Conservation (phyloP, 1,284 basidiomycete genomes). For the Cutaneotrichosporon sp. region DNA sequence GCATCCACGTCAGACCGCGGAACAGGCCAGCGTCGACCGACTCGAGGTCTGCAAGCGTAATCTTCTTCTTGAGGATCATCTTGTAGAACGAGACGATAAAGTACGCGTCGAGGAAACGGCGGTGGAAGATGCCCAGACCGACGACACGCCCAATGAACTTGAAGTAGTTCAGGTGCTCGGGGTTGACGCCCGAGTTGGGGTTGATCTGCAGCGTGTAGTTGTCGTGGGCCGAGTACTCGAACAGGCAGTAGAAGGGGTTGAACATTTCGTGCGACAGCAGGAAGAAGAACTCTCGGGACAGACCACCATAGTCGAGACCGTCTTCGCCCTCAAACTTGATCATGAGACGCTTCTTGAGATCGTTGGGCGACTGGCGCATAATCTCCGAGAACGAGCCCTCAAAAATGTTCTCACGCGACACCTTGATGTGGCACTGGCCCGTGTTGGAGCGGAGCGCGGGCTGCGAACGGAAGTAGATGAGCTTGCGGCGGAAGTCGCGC, state of each 20-base stretch:
- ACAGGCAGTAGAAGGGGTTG: constrained; percentile 98
- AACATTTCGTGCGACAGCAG: constrained; percentile 96
- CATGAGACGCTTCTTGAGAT: constrained; percentile 94
- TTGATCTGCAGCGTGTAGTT: constrained; percentile 99
- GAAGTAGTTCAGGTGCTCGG: constrained; percentile 99
- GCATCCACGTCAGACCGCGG: constrained; percentile 93
- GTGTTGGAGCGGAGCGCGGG: constrained; percentile 82
- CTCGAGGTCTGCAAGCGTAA: constrained; percentile 79
- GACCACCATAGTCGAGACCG: constrained; percentile 95
- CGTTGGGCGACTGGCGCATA: constrained; percentile 84
- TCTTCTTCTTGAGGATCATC: constrained; percentile 89
- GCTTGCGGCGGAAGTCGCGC: constrained; percentile 95
- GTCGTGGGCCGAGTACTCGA: constrained; percentile 98
- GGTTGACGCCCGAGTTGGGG: constrained; percentile 94
- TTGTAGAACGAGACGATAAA: constrained; percentile 99
- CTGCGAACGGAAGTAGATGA: constrained; percentile 98
- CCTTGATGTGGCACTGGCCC: constrained; percentile 95
- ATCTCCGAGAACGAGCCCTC: constrained; percentile 96
- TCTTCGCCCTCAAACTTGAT: constrained; percentile 99
- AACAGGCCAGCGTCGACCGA: constrained; percentile 84
- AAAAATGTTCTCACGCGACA: constrained; percentile 85
- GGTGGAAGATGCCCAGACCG: constrained; percentile 95
- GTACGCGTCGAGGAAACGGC: constrained; percentile 97
- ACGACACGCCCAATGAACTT: constrained; percentile 95
- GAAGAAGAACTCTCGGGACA: constrained; percentile 99